Conservation (phyloP, 192 early-diverging fungal genomes). For the Coemansia sp. region DNA sequence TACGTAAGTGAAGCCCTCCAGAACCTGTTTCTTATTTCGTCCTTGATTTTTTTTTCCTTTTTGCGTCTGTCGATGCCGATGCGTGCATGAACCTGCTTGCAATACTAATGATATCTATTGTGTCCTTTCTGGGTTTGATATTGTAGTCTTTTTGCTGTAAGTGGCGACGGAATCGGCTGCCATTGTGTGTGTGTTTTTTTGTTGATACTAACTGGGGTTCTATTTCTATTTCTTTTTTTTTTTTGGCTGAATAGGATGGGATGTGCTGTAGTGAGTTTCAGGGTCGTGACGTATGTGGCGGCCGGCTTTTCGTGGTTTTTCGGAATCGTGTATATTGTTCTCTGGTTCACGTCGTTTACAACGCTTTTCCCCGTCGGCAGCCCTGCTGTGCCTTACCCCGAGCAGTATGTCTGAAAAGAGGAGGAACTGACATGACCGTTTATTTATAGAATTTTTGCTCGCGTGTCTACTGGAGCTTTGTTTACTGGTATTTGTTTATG, state of each 20-base stretch:
- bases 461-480: neutral
- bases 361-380: constrained; percentile 42
- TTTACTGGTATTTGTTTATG: neutral
- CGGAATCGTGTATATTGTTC: constrained; percentile 46
- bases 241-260: constrained; percentile 37
- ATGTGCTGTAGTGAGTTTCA: constrained; percentile 34
- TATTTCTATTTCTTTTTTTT: neutral
- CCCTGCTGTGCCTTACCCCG: constrained; percentile 3
- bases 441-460: neutral
- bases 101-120: constrained; percentile 5
- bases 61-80: neutral
- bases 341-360: constrained; percentile 49
- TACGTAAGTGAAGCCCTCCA: constrained; percentile 29
- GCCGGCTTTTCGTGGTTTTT: constrained; percentile 47
- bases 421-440: neutral
- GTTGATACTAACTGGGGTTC: neutral
- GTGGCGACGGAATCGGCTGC: neutral
- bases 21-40: neutral
- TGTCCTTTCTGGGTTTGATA: neutral
- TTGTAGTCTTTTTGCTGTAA: constrained; percentile 48
- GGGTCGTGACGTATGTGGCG: constrained; percentile 42
- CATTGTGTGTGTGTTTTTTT: neutral
- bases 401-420: neutral
- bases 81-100: neutral
- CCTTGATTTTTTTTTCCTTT: neutral